A percentile compares a stretch with the other conserved stretches of the same genome.
phyloP scores from a whole-genome alignment of 1,139 yeast genomes.

The Williopsis jadinii region DNA sequence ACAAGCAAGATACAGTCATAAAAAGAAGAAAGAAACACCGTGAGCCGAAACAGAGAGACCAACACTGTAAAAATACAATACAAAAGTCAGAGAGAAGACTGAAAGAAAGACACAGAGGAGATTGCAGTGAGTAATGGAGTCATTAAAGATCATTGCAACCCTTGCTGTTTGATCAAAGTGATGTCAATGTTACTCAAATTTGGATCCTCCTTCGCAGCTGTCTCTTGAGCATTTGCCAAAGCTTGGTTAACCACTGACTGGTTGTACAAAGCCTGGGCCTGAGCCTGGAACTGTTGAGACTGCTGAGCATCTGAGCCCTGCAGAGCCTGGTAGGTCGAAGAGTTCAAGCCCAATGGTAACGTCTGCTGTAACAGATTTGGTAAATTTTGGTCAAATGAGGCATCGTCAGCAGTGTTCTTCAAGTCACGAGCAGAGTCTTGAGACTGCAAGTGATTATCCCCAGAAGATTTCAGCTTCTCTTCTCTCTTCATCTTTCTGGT shows the following conservation, averaged over 20 bases:
- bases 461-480: conserved; percentile 16
- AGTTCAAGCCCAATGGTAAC: conserved; percentile 11
- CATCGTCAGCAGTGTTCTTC: conserved; percentile 9
- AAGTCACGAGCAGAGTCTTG: not conserved
- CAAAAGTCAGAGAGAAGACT: not conserved
- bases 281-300: conserved; percentile 5
- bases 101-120: too few species aligned
- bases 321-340: conserved; percentile 8
- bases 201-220: conserved; percentile 13
- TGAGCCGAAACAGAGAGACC: not conserved
- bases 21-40: not conserved
- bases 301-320: conserved; percentile 7
- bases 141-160: conserved; percentile 1
- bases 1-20: not conserved
- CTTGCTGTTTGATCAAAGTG: conserved; percentile 21
- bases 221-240: conserved; percentile 20
- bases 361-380: conserved; percentile 20
- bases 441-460: not conserved
- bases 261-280: conserved; percentile 7
- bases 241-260: conserved; percentile 19
- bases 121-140: too few species aligned
- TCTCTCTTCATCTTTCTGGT: conserved; percentile 26
- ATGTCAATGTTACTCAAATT: conserved; percentile 22
- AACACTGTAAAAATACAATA: not conserved
- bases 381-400: conserved; percentile 19